Conservation (phyloP, 352 stramenopile species). For the Globisporangium heterothallicum region DNA sequence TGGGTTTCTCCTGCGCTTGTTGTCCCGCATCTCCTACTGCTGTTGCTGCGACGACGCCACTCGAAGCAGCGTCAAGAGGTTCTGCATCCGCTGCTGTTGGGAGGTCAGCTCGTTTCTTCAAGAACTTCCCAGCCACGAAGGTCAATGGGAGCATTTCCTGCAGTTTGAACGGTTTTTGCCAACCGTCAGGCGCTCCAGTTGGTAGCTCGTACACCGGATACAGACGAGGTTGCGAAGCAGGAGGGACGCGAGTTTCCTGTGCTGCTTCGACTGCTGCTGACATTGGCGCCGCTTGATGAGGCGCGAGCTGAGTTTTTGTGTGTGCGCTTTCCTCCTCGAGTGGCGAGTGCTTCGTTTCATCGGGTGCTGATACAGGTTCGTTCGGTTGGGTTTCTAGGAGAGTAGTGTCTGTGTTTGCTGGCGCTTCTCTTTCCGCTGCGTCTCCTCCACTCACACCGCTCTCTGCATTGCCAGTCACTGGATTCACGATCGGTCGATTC, state of each 20-base stretch:
- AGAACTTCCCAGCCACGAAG: slow-evolving; percentile 56
- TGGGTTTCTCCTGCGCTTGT: slow-evolving; percentile 2
- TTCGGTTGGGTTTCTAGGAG: too few species aligned
- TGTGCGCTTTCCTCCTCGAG: too few species aligned
- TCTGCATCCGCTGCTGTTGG: background rate
- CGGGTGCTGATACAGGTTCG: too few species aligned
- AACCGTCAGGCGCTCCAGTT: slow-evolving; percentile 24
- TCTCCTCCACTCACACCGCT: background rate
- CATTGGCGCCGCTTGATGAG: background rate
- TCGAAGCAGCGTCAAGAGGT: background rate
- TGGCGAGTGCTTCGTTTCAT: too few species aligned
- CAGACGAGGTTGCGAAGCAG: slow-evolving; percentile 13
- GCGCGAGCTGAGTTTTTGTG: background rate
- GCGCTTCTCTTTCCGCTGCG: background rate
- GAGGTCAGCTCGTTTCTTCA: slow-evolving; percentile 32
- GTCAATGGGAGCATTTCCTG: slow-evolving; percentile 40
- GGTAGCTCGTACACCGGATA: slow-evolving; percentile 49
- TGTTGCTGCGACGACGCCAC: background rate
- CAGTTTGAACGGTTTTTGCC: slow-evolving; percentile 34
- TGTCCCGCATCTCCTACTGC: background rate
- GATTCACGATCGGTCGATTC: slow-evolving; percentile 9
- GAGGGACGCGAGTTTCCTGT: background rate
- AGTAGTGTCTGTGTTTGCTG: too few species aligned
- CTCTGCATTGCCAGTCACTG: slow-evolving; percentile 1
- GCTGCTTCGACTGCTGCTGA: background rate